Conservation (phyloP, 768 basidiomycete species). For the Termitomyces sp. region DNA sequence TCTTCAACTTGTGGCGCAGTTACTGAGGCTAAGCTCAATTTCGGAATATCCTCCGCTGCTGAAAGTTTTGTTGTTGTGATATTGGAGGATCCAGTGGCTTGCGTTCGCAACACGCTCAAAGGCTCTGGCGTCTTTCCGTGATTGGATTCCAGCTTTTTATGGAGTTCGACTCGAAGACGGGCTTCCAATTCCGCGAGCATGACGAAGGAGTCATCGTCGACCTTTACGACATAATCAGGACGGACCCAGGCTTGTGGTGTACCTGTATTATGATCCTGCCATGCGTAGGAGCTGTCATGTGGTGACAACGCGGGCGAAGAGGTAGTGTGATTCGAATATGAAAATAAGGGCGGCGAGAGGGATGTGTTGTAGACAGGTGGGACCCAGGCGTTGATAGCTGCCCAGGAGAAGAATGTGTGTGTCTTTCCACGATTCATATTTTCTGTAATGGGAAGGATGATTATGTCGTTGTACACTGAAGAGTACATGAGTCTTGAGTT, state of each 20-base stretch:
- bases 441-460: constrained; percentile 78
- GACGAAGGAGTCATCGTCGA: constrained; percentile 93
- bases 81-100: not conserved
- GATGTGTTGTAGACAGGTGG: constrained; percentile 64
- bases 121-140: constrained; percentile 13
- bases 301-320: constrained; percentile 57
- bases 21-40: not conserved
- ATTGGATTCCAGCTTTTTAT: constrained; percentile 30
- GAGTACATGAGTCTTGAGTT: not conserved
- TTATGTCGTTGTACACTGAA: constrained; percentile 78
- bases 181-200: constrained; percentile 93
- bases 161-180: constrained; percentile 74
- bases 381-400: constrained; percentile 85
- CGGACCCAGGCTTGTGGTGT: constrained; percentile 63
- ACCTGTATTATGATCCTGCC: constrained; percentile 39
- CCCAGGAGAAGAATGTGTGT: constrained; percentile 90
- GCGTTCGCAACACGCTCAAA: constrained; percentile 4
- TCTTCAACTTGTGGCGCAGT: constrained; percentile 14
- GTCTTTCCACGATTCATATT: constrained; percentile 98
- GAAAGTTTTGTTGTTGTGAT: constrained; percentile 1
- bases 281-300: constrained; percentile 63
- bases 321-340: constrained; percentile 58
- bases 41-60: not conserved
- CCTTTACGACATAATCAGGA: constrained; percentile 90
- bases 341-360: constrained; percentile 43